These are phyloP conservation scores for Zymoseptoria pseudotritici DNA, from an alignment of 2,329 filamentous ascomycete species.

Conservation along the genomic window DNA sequence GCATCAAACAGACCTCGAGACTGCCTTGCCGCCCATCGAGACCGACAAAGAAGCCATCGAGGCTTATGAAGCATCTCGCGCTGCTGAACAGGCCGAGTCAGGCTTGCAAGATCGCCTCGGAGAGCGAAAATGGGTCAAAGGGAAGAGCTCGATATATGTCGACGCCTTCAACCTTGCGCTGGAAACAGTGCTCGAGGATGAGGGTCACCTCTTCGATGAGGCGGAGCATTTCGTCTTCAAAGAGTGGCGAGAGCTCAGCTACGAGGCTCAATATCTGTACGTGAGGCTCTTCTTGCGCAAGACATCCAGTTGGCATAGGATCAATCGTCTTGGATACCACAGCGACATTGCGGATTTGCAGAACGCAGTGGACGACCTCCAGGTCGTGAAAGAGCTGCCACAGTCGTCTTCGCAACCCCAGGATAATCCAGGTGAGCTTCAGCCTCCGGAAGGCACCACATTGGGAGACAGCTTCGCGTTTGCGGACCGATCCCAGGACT, in stretches of 20 bases:
- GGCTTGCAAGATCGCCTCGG: constrained; percentile 44
- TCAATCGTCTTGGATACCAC: constrained; percentile 69
- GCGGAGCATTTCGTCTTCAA: constrained; percentile 70
- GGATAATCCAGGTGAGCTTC: constrained; percentile 42
- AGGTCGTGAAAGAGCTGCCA: constrained; percentile 52
- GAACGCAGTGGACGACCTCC: constrained; percentile 57
- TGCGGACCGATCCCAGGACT: constrained; percentile 66
- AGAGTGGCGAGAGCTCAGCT: constrained; percentile 64
- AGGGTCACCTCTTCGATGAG: constrained; percentile 77
- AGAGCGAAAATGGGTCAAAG: constrained; percentile 60
- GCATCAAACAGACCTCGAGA: constrained; percentile 60
- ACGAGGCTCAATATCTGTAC: constrained; percentile 91
- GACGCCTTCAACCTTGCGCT: constrained; percentile 94
- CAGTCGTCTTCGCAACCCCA: constrained; percentile 29
- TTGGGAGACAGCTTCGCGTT: constrained; percentile 62
- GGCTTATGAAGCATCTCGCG: constrained; percentile 66
- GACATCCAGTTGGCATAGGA: constrained; percentile 82
- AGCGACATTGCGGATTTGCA: constrained; percentile 72
- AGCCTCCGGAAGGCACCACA: constrained; percentile 39
- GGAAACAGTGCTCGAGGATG: constrained; percentile 81
- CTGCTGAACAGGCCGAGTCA: constrained; percentile 43
- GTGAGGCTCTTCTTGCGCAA: constrained; percentile 90
- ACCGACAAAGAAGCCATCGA: constrained; percentile 66
- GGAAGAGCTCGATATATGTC: constrained; percentile 86
- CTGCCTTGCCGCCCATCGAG: constrained; percentile 59